Percentiles rank a stretch among this genome's conserved stretches.
phyloP scores from a whole-genome alignment of 345 rosid species.

The Heritiera littoralis region DNA sequence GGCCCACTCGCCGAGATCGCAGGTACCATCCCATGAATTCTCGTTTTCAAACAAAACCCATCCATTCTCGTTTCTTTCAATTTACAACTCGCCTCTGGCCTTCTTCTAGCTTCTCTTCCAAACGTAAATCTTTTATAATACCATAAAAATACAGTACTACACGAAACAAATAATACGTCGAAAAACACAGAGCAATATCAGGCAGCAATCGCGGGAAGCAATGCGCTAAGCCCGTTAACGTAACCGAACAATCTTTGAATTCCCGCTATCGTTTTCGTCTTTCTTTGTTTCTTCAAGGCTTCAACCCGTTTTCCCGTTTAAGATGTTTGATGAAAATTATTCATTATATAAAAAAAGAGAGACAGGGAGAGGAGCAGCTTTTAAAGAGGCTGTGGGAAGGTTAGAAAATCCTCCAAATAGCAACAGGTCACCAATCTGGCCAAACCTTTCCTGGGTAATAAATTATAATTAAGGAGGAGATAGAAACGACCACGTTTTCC shows the following conservation, averaged over 20 bases:
- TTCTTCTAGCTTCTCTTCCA: background rate
- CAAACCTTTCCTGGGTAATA: background rate
- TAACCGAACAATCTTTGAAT: constrained; percentile 12
- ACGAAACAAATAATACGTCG: background rate
- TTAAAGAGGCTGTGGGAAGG: background rate
- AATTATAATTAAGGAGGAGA: background rate
- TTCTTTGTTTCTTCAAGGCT: background rate
- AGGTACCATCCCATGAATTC: constrained; percentile 24
- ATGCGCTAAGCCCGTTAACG: background rate
- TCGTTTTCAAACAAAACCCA: constrained; percentile 24
- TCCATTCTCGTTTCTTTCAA: constrained; percentile 12
- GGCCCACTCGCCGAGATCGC: constrained; percentile 16
- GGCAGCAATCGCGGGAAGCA: constrained; percentile 8
- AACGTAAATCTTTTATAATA: background rate
- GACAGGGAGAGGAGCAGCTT: background rate
- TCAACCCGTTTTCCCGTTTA: background rate
- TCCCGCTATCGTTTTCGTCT: background rate
- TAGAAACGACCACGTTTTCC: background rate
- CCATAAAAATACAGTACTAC: background rate
- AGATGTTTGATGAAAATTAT: background rate
- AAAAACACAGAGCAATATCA: background rate
- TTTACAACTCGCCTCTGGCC: background rate
- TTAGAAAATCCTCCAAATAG: background rate
- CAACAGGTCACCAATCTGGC: background rate
- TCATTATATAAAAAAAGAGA: background rate